Base-by-base conservation (phyloP, 805 yeast species). In the Saturnispora ahearnii region DNA sequence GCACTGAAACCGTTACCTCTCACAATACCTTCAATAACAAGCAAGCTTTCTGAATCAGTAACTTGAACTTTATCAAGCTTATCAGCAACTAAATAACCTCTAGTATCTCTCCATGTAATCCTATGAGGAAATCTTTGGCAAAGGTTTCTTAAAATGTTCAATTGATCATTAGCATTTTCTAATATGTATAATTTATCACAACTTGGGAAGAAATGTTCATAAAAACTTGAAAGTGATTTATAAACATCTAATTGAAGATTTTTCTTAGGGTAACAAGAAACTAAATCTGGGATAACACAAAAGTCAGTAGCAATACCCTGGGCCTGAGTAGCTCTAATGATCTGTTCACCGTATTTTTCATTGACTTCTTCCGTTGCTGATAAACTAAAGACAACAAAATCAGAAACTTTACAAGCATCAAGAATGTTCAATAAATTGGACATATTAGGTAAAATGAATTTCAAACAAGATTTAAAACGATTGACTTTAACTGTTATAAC, bases 121-220 rank as follows among this genome's bases (percentile, higher is more conserved):
- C 87, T 79, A 61, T 81, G 82, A 28, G 99, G 99, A 59, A 82
- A 78, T 67, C 82, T 86, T 60, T 91, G 97, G 61, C 96, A 85
- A 26, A 93, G 59, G 4, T 73, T 71, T 64, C 99, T 78, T 40
- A 85, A 72, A 41, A 87, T 81, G 59, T 84, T 86, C 18, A 74
- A 56, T n/a, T 85, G 74, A 55, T 93, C 98, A 2, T 85, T 73
- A 13, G 70, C 67, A 44, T 68, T 71, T 55, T 87, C 95, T 47
- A 87, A 65, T 41, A 83, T 81, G 65, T 71, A 90, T 18, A 95
- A 69, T 64, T 82, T 84, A 36, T 87, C 96, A 55, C 81, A 84
- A 28, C 77, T 77, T 10, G 98, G 88, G 68, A 85, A 86, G 66
- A 85, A 86, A 66, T 85, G 91, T 49, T 72, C 70, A 65, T 82